phyloP scores from a whole-genome alignment of 495 filamentous ascomycete species.

The Amniculicola lignicola region DNA sequence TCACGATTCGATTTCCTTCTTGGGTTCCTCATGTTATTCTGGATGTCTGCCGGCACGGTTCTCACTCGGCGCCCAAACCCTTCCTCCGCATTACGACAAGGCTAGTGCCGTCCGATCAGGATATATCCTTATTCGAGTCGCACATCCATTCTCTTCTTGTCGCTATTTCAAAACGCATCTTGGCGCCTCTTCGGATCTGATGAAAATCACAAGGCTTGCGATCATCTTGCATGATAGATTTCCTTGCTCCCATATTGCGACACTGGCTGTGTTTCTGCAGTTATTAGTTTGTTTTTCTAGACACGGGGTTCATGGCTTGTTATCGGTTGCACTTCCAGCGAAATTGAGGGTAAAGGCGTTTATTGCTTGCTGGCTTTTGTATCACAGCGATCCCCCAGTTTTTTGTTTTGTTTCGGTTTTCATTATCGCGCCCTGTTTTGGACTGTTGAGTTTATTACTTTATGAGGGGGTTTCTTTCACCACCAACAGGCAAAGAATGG shows the following conservation, averaged over 20 bases:
- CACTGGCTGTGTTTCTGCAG: slow-evolving; percentile 10
- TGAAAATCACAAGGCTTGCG: slow-evolving; percentile 28
- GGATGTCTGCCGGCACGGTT: no score
- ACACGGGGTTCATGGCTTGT: slow-evolving; percentile 14
- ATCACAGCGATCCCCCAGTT: slow-evolving; percentile 2
- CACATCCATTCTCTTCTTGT: slow-evolving; percentile 16
- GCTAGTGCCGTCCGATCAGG: slow-evolving; percentile 1
- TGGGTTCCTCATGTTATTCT: no score
- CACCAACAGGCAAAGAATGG: slow-evolving; percentile 19
- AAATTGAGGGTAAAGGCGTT: slow-evolving; percentile 23
- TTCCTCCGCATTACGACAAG: neutral
- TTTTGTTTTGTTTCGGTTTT: slow-evolving; percentile 11
- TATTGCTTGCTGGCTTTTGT: slow-evolving; percentile 3
- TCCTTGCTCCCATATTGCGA: slow-evolving; percentile 20
- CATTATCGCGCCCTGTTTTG: neutral
- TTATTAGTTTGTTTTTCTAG: slow-evolving; percentile 19
- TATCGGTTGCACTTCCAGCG: slow-evolving; percentile 20
- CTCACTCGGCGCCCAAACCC: slow-evolving; percentile 2
- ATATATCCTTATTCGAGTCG: neutral
- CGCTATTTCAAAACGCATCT: slow-evolving; percentile 33
- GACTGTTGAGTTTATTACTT: neutral
- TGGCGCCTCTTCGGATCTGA: slow-evolving; percentile 28
- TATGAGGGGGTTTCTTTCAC: slow-evolving; percentile 15
- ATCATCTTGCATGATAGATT: slow-evolving; percentile 36
- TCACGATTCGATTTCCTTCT: slow-evolving; percentile 3